Evolutionary conservation across 2,329 filamentous ascomycete species (phyloP).

Genomic region (Bretziella fagacearum): DNA sequence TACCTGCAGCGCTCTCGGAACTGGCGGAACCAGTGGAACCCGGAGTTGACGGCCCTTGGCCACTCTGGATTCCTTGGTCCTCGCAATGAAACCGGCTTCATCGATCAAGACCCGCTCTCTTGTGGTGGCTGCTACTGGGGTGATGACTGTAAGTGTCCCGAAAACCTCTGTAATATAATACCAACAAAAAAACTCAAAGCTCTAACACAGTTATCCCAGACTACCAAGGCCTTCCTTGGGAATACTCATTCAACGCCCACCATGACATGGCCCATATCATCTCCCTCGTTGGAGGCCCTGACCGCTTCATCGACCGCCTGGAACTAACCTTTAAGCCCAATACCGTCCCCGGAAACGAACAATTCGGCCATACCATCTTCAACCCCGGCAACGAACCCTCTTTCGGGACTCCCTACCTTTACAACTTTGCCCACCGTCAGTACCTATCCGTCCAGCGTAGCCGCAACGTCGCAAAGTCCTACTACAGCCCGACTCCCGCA

Average conservation of each 20-base stretch:
- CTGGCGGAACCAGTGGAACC: slow-evolving; percentile 59
- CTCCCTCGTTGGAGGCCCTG: slow-evolving; percentile 34
- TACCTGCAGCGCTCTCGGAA: slow-evolving; percentile 48
- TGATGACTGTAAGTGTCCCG: slow-evolving; percentile 27
- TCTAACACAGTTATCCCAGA: slow-evolving; percentile 16
- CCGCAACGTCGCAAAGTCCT: slow-evolving; percentile 39
- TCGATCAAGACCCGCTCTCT: slow-evolving; percentile 36
- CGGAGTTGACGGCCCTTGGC: slow-evolving; percentile 35
- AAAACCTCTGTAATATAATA: not conserved
- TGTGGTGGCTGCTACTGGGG: slow-evolving; percentile 52
- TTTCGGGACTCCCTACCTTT: slow-evolving; percentile 52
- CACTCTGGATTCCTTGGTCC: slow-evolving; percentile 53
- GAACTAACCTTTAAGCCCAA: slow-evolving; percentile 42
- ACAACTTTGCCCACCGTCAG: slow-evolving; percentile 48
- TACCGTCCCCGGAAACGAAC: slow-evolving; percentile 24
- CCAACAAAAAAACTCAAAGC: too few relatives aligned
- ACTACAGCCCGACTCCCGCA: slow-evolving; percentile 35
- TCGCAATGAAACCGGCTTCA: slow-evolving; percentile 34
- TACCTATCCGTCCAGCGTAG: slow-evolving; percentile 42
- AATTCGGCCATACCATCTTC: slow-evolving; percentile 40
- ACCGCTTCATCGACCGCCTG: slow-evolving; percentile 38
- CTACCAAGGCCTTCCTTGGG: slow-evolving; percentile 45
- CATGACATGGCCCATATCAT: slow-evolving; percentile 45
- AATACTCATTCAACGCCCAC: slow-evolving; percentile 55
- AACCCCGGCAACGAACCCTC: slow-evolving; percentile 51